Conservation (phyloP, 1,139 yeast species). For the Candida tropicalis region DNA sequence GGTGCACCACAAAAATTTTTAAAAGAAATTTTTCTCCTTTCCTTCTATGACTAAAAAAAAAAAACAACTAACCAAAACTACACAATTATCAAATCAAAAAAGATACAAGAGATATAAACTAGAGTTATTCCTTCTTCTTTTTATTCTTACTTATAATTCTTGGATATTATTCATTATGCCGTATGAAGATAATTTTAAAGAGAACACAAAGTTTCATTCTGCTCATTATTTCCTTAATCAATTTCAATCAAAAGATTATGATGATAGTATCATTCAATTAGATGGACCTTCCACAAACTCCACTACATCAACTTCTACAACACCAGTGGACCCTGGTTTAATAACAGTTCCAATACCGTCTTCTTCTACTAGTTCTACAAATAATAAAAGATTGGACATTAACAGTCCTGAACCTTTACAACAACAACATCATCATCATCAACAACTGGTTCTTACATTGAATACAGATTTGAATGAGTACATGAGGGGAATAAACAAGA, state of each 20-base stretch:
- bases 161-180: conserved; percentile 2
- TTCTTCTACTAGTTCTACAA: not conserved
- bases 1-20: too few species aligned
- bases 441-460: not conserved
- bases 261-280: conserved; percentile 21
- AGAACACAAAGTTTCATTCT: conserved; percentile 6
- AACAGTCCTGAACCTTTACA: not conserved
- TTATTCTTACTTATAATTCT: not conserved
- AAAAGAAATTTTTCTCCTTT: too few species aligned
- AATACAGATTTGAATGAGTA: conserved; percentile 1
- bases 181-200: conserved; percentile 1
- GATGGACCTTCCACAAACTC: conserved; percentile 8
- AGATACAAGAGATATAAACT: too few species aligned
- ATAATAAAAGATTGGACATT: not conserved
- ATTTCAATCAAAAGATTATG: conserved; percentile 29
- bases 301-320: too few species aligned
- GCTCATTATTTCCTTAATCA: conserved; percentile 31
- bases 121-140: not conserved
- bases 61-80: too few species aligned
- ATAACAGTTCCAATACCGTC: not conserved
- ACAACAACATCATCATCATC: not conserved
- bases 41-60: too few species aligned
- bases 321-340: conserved; percentile 1
- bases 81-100: too few species aligned
- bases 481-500: not conserved